Percentiles rank a stretch among this genome's conserved stretches.
Conservation (phyloP, 2,329 filamentous ascomycete species). For the Fusarium liriodendri region DNA sequence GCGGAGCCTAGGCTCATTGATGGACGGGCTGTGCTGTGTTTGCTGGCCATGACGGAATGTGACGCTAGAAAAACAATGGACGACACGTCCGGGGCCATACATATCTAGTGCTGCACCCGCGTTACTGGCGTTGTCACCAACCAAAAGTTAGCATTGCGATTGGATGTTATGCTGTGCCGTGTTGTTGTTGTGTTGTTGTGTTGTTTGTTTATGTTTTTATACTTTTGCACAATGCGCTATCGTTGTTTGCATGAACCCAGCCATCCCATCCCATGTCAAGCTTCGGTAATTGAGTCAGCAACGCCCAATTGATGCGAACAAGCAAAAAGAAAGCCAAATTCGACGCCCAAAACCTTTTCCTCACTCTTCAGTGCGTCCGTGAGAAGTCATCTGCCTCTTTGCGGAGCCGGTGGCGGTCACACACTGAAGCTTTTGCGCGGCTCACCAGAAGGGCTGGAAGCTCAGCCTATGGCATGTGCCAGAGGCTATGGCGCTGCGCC, state of each 20-base stretch:
- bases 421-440: conserved; percentile 15
- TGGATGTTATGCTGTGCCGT: neutral
- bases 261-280: conserved; percentile 10
- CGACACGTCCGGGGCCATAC: neutral
- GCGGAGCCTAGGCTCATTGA: conserved; percentile 14
- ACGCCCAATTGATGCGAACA: conserved; percentile 16
- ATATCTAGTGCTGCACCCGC: conserved; percentile 3
- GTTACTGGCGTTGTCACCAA: neutral
- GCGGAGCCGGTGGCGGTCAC: conserved; percentile 6
- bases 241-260: conserved; percentile 25
- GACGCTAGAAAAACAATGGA: conserved; percentile 9
- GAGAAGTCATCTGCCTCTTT: neutral
- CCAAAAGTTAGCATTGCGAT: conserved; percentile 27
- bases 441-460: conserved; percentile 27
- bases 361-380: neutral
- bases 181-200: conserved; percentile 7
- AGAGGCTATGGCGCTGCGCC: conserved; percentile 13
- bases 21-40: neutral
- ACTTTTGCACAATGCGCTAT: neutral
- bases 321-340: conserved; percentile 13
- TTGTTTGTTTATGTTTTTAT: conserved; percentile 16
- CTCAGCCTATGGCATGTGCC: conserved; percentile 22
- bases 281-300: neutral
- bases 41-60: conserved; percentile 29
- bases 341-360: neutral